phyloP scores from a whole-genome alignment of 1,284 basidiomycete species.

The Fomitopsis betulina region DNA sequence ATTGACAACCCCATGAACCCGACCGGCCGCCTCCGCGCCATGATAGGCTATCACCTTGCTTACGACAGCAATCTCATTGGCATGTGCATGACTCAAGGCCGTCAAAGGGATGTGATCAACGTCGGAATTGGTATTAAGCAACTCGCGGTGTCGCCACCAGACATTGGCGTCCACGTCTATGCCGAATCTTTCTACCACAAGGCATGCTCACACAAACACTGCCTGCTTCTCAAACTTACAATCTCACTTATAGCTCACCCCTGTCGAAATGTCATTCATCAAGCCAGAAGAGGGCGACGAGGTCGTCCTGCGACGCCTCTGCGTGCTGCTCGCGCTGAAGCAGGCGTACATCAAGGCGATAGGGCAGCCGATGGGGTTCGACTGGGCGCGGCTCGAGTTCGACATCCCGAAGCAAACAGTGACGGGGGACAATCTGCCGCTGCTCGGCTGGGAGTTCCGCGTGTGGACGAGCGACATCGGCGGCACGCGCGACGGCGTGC shows the following conservation, averaged over 20 bases:
- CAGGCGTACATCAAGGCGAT: conserved; percentile 77
- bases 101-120: conserved; percentile 67
- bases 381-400: conserved; percentile 75
- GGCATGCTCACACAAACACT: conserved; percentile 32
- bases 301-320: conserved; percentile 63
- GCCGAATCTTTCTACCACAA: conserved; percentile 72
- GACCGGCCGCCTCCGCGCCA: conserved; percentile 58
- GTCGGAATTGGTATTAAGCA: conserved; percentile 73
- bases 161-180: conserved; percentile 53
- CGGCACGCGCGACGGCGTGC: conserved; percentile 46
- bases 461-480: conserved; percentile 70
- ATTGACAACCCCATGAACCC: conserved; percentile 51
- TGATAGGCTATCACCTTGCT: conserved; percentile 75
- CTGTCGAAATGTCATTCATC: conserved; percentile 52
- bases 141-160: conserved; percentile 52
- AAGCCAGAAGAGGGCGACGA: conserved; percentile 50
- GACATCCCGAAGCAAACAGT: conserved; percentile 60
- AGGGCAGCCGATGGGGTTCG: conserved; percentile 73
- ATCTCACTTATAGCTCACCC: conserved; percentile 46
- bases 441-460: conserved; percentile 80
- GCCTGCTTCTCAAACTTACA: not conserved
- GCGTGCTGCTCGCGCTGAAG: conserved; percentile 71
- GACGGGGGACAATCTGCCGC: conserved; percentile 57
- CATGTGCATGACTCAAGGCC: conserved; percentile 79
- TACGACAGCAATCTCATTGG: conserved; percentile 65